Conservation (phyloP, 352 stramenopile genomes). For the Pythium oligandrum region DNA sequence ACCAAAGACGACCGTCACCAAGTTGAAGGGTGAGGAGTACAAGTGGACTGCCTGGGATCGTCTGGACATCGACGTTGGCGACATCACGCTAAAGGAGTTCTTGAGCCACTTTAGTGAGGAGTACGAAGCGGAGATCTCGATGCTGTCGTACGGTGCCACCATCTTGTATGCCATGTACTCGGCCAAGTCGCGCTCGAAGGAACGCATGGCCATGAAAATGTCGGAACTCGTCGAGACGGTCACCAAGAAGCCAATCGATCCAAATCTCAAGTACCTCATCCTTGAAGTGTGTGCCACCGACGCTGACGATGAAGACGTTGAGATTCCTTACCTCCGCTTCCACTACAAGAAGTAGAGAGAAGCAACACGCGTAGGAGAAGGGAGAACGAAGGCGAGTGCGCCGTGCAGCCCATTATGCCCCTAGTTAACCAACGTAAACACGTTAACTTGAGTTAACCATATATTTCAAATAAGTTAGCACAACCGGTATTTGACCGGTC, state of each 20-base stretch:
- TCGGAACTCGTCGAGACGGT: slow-evolving; percentile 93
- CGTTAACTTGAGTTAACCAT: too few species aligned
- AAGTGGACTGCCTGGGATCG: slow-evolving; percentile 98
- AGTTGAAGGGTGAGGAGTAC: slow-evolving; percentile 94
- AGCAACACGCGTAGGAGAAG: too few species aligned
- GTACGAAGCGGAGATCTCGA: slow-evolving; percentile 97
- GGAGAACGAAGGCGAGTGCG: too few species aligned
- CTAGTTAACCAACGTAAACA: too few species aligned
- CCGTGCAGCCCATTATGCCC: not conserved
- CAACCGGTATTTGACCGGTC: too few species aligned
- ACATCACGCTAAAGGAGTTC: slow-evolving; percentile 96
- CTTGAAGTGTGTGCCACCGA: slow-evolving; percentile 97
- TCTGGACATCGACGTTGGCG: slow-evolving; percentile 92
- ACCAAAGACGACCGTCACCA: slow-evolving; percentile 90
- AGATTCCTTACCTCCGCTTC: slow-evolving; percentile 94
- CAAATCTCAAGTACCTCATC: slow-evolving; percentile 95
- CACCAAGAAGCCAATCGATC: slow-evolving; percentile 94
- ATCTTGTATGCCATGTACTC: slow-evolving; percentile 90
- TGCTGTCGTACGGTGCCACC: slow-evolving; percentile 96
- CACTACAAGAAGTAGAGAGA: slow-evolving; percentile 47
- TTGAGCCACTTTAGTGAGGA: slow-evolving; percentile 93
- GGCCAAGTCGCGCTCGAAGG: slow-evolving; percentile 82
- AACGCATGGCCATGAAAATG: slow-evolving; percentile 97
- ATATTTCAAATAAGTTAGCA: too few species aligned
- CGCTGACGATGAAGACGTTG: slow-evolving; percentile 93